Evolutionary conservation across 2,329 filamentous ascomycete genomes (phyloP).

Genomic region (Cercospora beticola): DNA sequence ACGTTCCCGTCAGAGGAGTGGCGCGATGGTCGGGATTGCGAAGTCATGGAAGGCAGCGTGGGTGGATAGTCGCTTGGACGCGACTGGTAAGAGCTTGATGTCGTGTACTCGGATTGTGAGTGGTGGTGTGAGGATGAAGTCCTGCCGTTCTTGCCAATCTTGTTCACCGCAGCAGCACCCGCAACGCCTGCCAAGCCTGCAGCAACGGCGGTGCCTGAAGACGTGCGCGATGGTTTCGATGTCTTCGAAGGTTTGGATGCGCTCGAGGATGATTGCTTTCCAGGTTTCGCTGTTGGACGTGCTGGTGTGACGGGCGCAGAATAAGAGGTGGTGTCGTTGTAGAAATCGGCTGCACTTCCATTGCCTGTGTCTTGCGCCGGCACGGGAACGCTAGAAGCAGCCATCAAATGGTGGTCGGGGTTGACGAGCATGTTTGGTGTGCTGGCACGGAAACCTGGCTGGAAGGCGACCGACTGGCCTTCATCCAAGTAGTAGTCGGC

Average conservation of each 20-base stretch:
- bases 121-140: conserved; percentile 21
- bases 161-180: conserved; percentile 41
- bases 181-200: conserved; percentile 42
- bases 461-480: conserved; percentile 58
- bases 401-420: conserved; percentile 57
- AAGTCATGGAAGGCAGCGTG: conserved; percentile 11
- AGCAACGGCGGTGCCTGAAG: conserved; percentile 40
- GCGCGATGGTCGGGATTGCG: conserved; percentile 14
- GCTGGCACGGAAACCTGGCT: conserved; percentile 60
- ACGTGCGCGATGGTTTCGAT: conserved; percentile 35
- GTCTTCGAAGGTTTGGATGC: conserved; percentile 19
- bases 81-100: conserved; percentile 10
- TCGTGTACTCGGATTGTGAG: conserved; percentile 15
- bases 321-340: conserved; percentile 34
- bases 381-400: conserved; percentile 52
- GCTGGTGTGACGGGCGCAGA: conserved; percentile 25
- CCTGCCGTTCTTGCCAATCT: conserved; percentile 5
- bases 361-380: conserved; percentile 61
- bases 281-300: conserved; percentile 39
- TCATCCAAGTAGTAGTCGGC: conserved; percentile 63
- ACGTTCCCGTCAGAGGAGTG: conserved; percentile 24
- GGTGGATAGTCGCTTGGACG: conserved; percentile 16
- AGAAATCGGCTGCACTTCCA: conserved; percentile 61
- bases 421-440: conserved; percentile 54
- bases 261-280: conserved; percentile 25